Base-by-base conservation (phyloP, 768 basidiomycete genomes). In the Collybia nuda region DNA sequence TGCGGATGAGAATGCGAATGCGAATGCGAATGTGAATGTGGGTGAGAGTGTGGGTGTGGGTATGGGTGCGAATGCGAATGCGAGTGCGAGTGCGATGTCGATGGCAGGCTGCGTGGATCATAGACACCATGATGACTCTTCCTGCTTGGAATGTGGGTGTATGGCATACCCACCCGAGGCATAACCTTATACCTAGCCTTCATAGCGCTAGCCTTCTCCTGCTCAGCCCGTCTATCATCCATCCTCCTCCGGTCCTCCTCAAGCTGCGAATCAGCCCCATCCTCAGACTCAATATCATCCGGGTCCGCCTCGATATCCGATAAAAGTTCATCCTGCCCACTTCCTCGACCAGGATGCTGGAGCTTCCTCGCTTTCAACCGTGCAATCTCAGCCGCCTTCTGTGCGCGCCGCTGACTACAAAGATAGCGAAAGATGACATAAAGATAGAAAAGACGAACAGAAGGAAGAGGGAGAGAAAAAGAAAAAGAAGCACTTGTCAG, bases 341-440 rank as follows among this genome's bases (percentile, higher is more conserved):
- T 41, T 64, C 62, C 52, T 67, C 68, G 40, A 60, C 60, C 36
- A 62, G 42, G 48, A 35, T 29, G 46, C 0, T 44, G 49, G 18
- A 57, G 54, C 46, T 60, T 64, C 44, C 58, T 57, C 19, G 74
- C 68, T 40, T 77, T 77, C 40, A 69, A 59, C n/a, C 78, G 74
- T 3, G 75, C 74, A 17, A 75, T 64, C 40, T 81, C 79, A 14
- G 75, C 76, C 0, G 77, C 75, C 57, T 82, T 84, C 50, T 81
- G 79, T 3, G 74, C 74, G 5, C 81, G 75, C 39, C 81, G 73
- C 61, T 84, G 77, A 58, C 85, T 86, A 44, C n/a, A 2, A 28
- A 23, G 8, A 53, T 40, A 40, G n/a, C 52, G 32, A 50, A 50
- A 52, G 2, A 48, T 44, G 7, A 17, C n/a, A n/a, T n/a, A 54